These are phyloP conservation scores for Arctium minus DNA, from an alignment of 129 eudicot genomes.

Conservation along the genomic window DNA sequence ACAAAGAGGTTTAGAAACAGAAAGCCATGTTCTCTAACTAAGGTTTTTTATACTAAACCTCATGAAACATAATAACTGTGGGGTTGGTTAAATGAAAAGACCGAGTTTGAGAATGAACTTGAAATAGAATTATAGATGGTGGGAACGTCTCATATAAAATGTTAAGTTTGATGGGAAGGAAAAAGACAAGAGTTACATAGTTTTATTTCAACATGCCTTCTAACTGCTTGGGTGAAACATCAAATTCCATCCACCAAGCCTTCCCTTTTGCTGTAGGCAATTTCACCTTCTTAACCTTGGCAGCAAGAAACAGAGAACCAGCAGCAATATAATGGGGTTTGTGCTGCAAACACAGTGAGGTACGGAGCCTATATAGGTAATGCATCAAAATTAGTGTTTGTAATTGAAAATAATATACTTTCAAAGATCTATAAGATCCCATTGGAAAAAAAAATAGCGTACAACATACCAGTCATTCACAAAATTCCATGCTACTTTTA, in stretches of 20 bases:
- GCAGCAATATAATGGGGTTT: constrained; percentile 80
- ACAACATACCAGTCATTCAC: constrained; percentile 69
- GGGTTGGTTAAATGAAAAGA: background rate
- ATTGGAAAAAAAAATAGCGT: background rate
- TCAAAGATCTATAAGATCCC: background rate
- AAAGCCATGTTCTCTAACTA: background rate
- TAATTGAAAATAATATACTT: background rate
- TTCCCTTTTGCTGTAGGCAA: constrained; percentile 48
- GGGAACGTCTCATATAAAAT: background rate
- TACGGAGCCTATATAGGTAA: constrained; percentile 45
- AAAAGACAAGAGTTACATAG: background rate
- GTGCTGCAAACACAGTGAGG: constrained; percentile 77
- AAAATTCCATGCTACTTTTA: constrained; percentile 78
- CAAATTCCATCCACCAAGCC: constrained; percentile 81
- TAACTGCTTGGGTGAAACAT: constrained; percentile 55
- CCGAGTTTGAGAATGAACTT: background rate
- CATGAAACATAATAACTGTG: background rate
- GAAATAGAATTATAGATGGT: background rate
- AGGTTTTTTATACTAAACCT: background rate
- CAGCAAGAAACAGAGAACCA: constrained; percentile 66
- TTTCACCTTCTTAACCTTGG: constrained; percentile 49
- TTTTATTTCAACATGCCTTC: constrained; percentile 42
- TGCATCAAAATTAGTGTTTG: background rate
- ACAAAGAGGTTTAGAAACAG: background rate
- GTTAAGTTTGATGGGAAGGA: background rate